A percentile compares a stretch with the other conserved stretches of the same genome.
Conservation (phyloP, 768 basidiomycete genomes). For the Russula dissimulans region DNA sequence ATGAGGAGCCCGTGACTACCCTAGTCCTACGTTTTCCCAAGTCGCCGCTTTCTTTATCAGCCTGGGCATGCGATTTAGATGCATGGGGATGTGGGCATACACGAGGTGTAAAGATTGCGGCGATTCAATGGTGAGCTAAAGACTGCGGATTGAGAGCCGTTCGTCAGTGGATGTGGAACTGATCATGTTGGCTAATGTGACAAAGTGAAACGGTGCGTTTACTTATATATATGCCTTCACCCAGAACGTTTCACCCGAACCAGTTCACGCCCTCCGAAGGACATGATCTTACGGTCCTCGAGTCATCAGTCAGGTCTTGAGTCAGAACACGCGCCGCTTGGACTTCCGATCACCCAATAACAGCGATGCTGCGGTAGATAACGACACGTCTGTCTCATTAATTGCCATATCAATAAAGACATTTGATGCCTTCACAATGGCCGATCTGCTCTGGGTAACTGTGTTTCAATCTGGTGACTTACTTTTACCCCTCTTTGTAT, state of each 20-base stretch:
- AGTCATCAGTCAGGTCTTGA: not conserved
- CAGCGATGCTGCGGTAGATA: not conserved
- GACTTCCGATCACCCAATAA: not conserved
- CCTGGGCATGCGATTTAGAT: conserved; percentile 68
- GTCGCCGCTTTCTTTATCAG: conserved; percentile 43
- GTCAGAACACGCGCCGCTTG: too few species aligned
- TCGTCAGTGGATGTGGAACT: not conserved
- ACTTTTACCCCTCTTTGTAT: not conserved
- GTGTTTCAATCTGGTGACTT: not conserved
- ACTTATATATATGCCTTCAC: not conserved
- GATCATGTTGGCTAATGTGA: not conserved
- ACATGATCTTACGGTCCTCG: not conserved
- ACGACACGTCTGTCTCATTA: not conserved
- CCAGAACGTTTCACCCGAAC: not conserved
- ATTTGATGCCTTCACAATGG: not conserved
- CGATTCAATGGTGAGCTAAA: conserved; percentile 20
- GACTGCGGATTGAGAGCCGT: conserved; percentile 29
- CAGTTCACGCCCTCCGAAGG: not conserved
- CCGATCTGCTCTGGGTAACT: not conserved
- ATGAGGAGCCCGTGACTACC: too few species aligned
- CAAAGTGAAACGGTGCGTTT: not conserved
- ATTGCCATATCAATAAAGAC: not conserved
- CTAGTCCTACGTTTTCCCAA: too few species aligned
- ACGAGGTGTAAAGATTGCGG: conserved; percentile 37
- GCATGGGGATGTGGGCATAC: conserved; percentile 20